Conservation (phyloP, 768 basidiomycete genomes). For the Wakefieldia striispora region DNA sequence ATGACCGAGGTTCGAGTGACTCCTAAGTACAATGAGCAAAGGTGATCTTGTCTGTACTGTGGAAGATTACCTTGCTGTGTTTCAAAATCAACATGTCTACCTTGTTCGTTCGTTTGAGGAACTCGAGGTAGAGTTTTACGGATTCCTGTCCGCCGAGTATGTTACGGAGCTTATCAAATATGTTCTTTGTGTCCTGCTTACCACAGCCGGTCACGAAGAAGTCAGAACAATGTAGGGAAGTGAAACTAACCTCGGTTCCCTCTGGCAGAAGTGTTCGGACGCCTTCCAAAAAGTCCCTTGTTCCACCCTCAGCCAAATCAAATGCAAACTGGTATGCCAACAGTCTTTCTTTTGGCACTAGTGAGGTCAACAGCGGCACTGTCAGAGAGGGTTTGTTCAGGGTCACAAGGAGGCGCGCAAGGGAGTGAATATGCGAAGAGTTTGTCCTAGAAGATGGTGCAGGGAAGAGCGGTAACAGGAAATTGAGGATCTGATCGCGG, state of each 20-base stretch:
- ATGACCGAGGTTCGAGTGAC: slow-evolving; percentile 87
- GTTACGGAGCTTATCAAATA: slow-evolving; percentile 71
- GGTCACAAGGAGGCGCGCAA: slow-evolving; percentile 89
- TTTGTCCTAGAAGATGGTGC: slow-evolving; percentile 66
- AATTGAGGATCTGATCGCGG: slow-evolving; percentile 76
- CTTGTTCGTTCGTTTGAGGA: slow-evolving; percentile 92
- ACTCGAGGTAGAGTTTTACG: slow-evolving; percentile 91
- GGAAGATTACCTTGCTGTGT: slow-evolving; percentile 71
- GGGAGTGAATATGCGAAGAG: slow-evolving; percentile 71
- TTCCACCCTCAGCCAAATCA: slow-evolving; percentile 91
- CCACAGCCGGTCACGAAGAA: slow-evolving; percentile 11
- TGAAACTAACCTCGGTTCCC: slow-evolving; percentile 54
- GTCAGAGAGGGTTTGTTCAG: slow-evolving; percentile 81
- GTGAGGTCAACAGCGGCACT: slow-evolving; percentile 65
- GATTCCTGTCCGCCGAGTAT: slow-evolving; percentile 92
- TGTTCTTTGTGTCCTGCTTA: slow-evolving; percentile 52
- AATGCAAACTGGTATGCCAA: slow-evolving; percentile 95
- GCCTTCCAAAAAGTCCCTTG: slow-evolving; percentile 86
- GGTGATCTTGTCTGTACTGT: background rate
- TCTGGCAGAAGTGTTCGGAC: slow-evolving; percentile 68
- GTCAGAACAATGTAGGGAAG: background rate
- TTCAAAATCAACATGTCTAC: slow-evolving; percentile 90
- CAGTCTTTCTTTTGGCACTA: slow-evolving; percentile 68
- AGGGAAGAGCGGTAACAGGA: slow-evolving; percentile 85
- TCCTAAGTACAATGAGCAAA: slow-evolving; percentile 50